A percentile compares a stretch with the other conserved stretches of the same genome.
These are phyloP conservation scores for Fusarium euwallaceae DNA, from an alignment of 2,329 filamentous ascomycete genomes.

Conservation along the genomic window DNA sequence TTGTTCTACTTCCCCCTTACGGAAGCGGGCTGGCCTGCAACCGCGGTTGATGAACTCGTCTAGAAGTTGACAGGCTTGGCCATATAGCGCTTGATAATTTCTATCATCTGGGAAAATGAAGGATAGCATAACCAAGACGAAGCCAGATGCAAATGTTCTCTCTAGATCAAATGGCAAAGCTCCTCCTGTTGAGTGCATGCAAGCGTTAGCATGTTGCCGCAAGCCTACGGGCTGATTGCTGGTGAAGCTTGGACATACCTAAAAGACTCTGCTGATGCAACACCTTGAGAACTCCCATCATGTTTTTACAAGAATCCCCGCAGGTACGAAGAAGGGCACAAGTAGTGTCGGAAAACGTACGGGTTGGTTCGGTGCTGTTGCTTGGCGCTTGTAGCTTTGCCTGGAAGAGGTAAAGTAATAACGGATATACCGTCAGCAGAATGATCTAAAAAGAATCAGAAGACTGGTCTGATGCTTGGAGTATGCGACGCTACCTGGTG, in stretches of 20 bases:
- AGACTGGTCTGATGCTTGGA: neutral
- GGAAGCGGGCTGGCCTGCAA: neutral
- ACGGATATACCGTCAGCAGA: neutral
- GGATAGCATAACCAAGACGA: neutral
- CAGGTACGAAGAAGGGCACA: neutral
- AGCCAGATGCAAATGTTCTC: neutral
- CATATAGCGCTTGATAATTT: neutral
- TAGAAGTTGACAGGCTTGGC: neutral
- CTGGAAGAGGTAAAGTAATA: neutral
- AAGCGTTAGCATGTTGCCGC: neutral
- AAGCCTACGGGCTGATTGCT: neutral
- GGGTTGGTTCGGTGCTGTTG: neutral
- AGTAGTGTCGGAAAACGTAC: neutral
- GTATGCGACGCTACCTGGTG: neutral
- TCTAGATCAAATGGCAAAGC: neutral
- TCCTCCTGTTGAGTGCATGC: neutral
- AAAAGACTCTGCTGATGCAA: neutral
- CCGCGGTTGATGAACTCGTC: neutral
- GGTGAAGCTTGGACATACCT: neutral
- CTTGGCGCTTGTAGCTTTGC: neutral
- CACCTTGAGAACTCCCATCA: neutral
- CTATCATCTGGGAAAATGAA: neutral
- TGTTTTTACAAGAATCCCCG: neutral
- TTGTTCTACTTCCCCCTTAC: neutral
- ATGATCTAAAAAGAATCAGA: neutral